These are phyloP conservation scores for Areca catechu DNA, from an alignment of 176 grass and related monocot species.

Conservation along the genomic window DNA sequence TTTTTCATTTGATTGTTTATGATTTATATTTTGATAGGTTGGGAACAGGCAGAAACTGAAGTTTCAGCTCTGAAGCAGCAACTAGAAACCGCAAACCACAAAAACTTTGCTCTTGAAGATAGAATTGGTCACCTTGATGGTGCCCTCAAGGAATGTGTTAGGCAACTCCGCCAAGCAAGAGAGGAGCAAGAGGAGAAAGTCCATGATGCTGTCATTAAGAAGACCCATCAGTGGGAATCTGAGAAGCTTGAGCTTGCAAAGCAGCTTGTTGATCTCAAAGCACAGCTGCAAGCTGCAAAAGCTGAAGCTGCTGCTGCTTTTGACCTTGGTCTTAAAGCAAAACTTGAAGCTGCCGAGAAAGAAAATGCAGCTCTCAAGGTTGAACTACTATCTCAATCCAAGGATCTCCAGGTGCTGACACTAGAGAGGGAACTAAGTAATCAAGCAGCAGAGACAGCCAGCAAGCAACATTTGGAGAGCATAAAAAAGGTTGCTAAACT, in stretches of 20 bases:
- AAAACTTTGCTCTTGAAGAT: constrained; percentile 7
- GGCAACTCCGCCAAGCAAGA: constrained; percentile 4
- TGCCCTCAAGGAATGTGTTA: constrained; percentile 13
- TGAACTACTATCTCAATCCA: constrained; percentile 1
- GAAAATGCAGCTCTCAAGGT: constrained; percentile 12
- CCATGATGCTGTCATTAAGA: constrained; percentile 8
- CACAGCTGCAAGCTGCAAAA: constrained; percentile 13
- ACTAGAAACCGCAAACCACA: constrained; percentile 6
- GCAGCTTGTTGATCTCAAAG: constrained; percentile 1
- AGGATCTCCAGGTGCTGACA: constrained; percentile 3
- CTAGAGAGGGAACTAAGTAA: constrained; percentile 12
- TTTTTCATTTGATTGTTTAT: background rate
- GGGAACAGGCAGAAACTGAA: constrained; percentile 13
- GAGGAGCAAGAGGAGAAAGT: background rate
- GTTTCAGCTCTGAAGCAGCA: constrained; percentile 4
- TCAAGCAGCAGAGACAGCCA: constrained; percentile 13
- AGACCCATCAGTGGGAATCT: constrained; percentile 1
- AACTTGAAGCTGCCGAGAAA: constrained; percentile 1
- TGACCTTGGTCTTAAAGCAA: background rate
- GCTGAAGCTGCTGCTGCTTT: background rate
- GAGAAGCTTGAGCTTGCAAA: constrained; percentile 1
- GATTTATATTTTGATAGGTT: background rate
- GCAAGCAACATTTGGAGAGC: constrained; percentile 12
- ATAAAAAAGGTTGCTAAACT: constrained; percentile 8
- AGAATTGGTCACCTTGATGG: constrained; percentile 15